These are phyloP conservation scores for Tulasnella sp. DNA, from an alignment of 768 basidiomycete species.

Conservation along the genomic window DNA sequence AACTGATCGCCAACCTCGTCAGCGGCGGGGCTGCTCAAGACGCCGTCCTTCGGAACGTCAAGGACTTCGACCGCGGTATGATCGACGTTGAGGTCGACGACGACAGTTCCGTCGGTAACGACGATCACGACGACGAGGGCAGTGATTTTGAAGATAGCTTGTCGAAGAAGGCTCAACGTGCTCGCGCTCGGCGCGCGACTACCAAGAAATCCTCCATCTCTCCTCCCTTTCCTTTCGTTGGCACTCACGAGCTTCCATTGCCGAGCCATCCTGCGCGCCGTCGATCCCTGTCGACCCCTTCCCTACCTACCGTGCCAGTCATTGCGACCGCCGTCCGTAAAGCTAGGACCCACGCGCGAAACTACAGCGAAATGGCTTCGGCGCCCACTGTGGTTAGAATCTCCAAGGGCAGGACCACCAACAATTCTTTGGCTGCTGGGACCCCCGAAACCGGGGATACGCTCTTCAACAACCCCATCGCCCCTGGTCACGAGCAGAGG, in stretches of 20 bases:
- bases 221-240: background rate
- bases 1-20: background rate
- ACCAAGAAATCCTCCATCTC: background rate
- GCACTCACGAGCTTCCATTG: no score
- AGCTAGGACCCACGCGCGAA: background rate
- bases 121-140: background rate
- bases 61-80: background rate
- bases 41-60: background rate
- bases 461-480: background rate
- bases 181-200: background rate
- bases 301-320: background rate
- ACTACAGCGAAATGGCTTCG: background rate
- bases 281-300: background rate
- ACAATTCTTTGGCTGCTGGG: background rate
- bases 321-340: background rate
- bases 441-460: background rate
- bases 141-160: constrained; percentile 9
- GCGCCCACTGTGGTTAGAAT: background rate
- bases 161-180: background rate
- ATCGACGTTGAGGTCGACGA: background rate
- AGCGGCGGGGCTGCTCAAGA: background rate
- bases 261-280: background rate
- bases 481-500: background rate
- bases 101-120: background rate
- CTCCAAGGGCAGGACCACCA: background rate